Evolutionary conservation across 108 stramenopile species (phyloP).

Genomic region (Skeletonema potamos): DNA sequence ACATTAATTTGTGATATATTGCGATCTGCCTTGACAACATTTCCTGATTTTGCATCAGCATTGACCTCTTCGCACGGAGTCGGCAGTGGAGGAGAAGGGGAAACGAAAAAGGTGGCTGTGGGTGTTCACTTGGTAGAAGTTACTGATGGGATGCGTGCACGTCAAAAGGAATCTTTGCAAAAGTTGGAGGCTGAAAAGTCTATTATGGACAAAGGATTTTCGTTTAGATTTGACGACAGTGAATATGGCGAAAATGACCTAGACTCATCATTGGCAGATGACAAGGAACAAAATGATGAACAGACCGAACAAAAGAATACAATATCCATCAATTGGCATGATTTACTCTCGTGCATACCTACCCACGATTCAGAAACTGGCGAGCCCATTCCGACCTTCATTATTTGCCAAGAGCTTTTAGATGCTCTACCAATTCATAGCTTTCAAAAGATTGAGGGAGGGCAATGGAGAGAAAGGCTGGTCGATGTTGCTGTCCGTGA

Average conservation of each 20-base stretch:
- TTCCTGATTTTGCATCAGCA: constrained; percentile 56
- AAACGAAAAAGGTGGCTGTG: constrained; percentile 34
- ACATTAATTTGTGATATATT: constrained; percentile 93
- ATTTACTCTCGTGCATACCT: constrained; percentile 58
- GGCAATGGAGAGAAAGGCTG: constrained; percentile 93
- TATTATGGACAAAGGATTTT: constrained; percentile 28
- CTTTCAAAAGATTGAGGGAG: constrained; percentile 85
- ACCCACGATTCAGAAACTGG: constrained; percentile 36
- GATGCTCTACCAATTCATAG: constrained; percentile 95
- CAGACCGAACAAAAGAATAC: background rate
- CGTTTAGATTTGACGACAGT: constrained; percentile 19
- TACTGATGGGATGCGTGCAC: constrained; percentile 66
- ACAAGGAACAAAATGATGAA: background rate
- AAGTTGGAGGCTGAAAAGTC: constrained; percentile 18
- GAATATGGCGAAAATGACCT: constrained; percentile 16
- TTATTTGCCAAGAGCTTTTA: constrained; percentile 93
- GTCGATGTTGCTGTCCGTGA: constrained; percentile 82
- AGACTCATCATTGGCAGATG: background rate
- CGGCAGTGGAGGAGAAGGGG: background rate
- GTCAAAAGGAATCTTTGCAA: constrained; percentile 75
- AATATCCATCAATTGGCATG: constrained; percentile 78
- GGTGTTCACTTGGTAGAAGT: constrained; percentile 92
- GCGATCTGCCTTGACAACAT: constrained; percentile 52
- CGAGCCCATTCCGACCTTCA: constrained; percentile 53
- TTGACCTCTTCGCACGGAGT: constrained; percentile 7